Base-by-base conservation (phyloP, 129 eudicot genomes). In the Kitagawia praeruptora region DNA sequence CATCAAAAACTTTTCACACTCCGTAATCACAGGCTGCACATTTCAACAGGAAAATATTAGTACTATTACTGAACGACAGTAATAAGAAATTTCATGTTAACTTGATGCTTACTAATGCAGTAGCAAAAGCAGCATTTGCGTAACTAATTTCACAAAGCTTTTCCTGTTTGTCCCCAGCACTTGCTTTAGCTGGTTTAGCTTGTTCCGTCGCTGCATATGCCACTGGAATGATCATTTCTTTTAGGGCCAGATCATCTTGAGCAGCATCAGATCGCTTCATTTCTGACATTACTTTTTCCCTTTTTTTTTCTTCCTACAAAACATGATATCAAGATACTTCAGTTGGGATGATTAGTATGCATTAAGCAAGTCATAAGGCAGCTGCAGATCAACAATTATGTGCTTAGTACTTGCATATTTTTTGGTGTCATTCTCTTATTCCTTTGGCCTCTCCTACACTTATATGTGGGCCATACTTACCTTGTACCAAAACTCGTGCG, bases 41-140 rank as follows among this genome's bases (percentile, higher is more conserved):
- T 66, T 78, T 63, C 18, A 82, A 74, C 56, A 78, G 61, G 71
- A 89, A 76, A 44, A 69, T 42, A 19, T 70, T 10, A 77, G 45
- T 9, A 48, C 74, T 25, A 25, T 39, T 31, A 45, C 39, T 11
- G 54, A 40, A 73, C 76, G 75, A 3, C 64, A 70, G 34, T 15
- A 46, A 46, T 46, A 15, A 46, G 51, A 42, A 77, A 13, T 49
- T 34, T 38, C 63, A 48, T 13, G 80, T 8, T 39, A 28, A 11
- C 51, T 49, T 23, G 71, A 80, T 82, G 54, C 91, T 84, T 84
- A 94, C 98, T 70, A 97, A 94, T 78, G 97, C 97, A 80, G 98
- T 89, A 83, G 98, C 89, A 83, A 94, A 85, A 85, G 92, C 97
- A 81, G 97, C 93, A 82, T 91, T 86, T 70, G 98, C 98, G 83